Conservation (phyloP, 2,329 filamentous ascomycete species). For the Pestalotiopsis sp. region DNA sequence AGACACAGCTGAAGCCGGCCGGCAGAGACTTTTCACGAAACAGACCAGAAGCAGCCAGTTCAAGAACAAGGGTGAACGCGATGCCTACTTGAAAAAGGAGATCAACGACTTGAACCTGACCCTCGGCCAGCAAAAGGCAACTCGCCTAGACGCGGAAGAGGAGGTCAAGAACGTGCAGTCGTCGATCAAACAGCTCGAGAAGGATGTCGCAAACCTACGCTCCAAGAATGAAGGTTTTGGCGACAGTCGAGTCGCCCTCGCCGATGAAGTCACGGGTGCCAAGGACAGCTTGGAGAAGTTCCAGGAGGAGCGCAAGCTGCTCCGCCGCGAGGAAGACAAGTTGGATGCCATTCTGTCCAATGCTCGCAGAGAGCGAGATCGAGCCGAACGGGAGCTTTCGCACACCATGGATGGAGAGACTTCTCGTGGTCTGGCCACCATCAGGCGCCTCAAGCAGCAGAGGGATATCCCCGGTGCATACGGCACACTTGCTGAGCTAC, state of each 20-base stretch:
- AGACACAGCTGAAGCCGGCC: conserved; percentile 73
- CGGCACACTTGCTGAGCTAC: conserved; percentile 90
- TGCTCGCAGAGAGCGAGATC: conserved; percentile 74
- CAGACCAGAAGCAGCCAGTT: conserved; percentile 89
- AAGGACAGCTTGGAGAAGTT: conserved; percentile 79
- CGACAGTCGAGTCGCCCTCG: conserved; percentile 71
- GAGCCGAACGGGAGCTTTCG: conserved; percentile 76
- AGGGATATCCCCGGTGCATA: conserved; percentile 84
- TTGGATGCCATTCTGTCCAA: conserved; percentile 77
- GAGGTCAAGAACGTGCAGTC: conserved; percentile 74
- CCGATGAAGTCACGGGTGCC: conserved; percentile 74
- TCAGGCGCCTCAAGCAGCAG: conserved; percentile 80
- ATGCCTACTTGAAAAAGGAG: conserved; percentile 79
- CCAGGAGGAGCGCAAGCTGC: conserved; percentile 82
- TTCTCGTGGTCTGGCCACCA: conserved; percentile 81
- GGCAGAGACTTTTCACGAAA: conserved; percentile 85
- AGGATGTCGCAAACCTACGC: conserved; percentile 71
- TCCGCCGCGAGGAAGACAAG: conserved; percentile 89
- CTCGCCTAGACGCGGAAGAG: conserved; percentile 81
- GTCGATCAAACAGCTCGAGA: conserved; percentile 73
- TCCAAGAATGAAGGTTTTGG: conserved; percentile 78
- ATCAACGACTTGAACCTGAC: conserved; percentile 79
- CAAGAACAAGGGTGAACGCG: conserved; percentile 84
- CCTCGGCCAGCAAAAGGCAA: conserved; percentile 79
- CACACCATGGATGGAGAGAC: conserved; percentile 90